Conservation (phyloP, 169 alveolate species). For the Plasmodium vivax region DNA sequence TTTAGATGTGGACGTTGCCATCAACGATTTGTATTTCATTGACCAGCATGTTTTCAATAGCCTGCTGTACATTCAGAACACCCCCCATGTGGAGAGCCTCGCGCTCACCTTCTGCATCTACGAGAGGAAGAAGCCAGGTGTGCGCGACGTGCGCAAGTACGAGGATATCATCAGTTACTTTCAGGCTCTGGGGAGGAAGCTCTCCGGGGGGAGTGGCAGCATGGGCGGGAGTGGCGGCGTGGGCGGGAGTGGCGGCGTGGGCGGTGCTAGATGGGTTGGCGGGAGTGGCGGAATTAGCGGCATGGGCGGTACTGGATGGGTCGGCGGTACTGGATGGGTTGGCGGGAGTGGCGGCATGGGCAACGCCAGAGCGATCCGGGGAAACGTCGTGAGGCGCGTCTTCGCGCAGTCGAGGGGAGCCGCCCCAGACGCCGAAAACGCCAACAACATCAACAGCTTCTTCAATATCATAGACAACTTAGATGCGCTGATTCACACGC, state of each 20-base stretch:
- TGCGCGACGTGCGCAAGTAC: not conserved
- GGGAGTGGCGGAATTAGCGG: no score
- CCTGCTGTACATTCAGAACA: slow-evolving; percentile 76
- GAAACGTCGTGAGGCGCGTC: not conserved
- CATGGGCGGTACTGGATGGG: no score
- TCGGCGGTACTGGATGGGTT: not conserved
- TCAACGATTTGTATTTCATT: slow-evolving; percentile 86
- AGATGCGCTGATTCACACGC: not conserved
- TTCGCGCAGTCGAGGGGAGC: not conserved
- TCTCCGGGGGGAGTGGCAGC: not conserved
- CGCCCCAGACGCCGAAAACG: not conserved
- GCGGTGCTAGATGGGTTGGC: no score
- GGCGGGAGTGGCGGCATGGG: not conserved
- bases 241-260: no score
- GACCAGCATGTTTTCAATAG: slow-evolving; percentile 76
- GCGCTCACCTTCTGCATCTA: slow-evolving; percentile 80
- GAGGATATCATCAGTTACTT: slow-evolving; percentile 32
- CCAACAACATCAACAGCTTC: slow-evolving; percentile 26
- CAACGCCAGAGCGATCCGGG: not conserved
- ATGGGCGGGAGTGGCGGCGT: not conserved
- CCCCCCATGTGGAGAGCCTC: slow-evolving; percentile 78
- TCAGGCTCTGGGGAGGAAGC: not conserved
- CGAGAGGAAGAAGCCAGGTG: slow-evolving; percentile 62
- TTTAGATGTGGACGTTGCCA: slow-evolving; percentile 18
- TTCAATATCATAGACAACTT: slow-evolving; percentile 29